phyloP scores from a whole-genome alignment of 192 early-diverging fungal genomes.

The Linnemannia schmuckeri region DNA sequence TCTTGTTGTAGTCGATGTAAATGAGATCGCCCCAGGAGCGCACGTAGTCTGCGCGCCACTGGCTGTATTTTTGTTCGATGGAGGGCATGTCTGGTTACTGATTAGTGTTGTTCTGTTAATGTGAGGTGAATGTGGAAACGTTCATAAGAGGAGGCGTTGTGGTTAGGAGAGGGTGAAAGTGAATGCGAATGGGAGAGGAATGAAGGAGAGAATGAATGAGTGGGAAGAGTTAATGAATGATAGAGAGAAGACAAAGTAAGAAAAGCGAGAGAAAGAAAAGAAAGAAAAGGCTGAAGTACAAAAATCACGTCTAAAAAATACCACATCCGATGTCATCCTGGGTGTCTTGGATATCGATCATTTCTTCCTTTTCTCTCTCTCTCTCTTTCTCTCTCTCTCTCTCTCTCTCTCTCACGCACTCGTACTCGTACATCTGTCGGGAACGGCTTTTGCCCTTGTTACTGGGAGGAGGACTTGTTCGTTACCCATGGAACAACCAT shows the following conservation, averaged over 20 bases:
- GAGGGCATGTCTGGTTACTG: slow-evolving; percentile 33
- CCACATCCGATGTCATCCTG: slow-evolving; percentile 1
- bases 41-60: slow-evolving; percentile 57
- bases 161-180: background rate
- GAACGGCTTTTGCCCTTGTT: background rate
- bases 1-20: slow-evolving; percentile 69
- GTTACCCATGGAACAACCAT: background rate
- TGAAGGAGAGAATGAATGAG: background rate
- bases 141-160: background rate
- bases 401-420: background rate
- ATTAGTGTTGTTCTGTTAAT: background rate
- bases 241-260: background rate
- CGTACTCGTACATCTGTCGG: too few relatives aligned
- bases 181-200: background rate
- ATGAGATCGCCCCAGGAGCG: slow-evolving; percentile 60
- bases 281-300: background rate
- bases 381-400: background rate
- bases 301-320: background rate
- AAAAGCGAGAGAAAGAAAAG: background rate
- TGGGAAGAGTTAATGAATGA: background rate
- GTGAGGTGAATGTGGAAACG: background rate
- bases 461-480: background rate
- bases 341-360: background rate
- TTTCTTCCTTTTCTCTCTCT: background rate
- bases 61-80: slow-evolving; percentile 39